Evolutionary conservation across 345 rosid genomes (phyloP).

Genomic region (Salix viminalis): DNA sequence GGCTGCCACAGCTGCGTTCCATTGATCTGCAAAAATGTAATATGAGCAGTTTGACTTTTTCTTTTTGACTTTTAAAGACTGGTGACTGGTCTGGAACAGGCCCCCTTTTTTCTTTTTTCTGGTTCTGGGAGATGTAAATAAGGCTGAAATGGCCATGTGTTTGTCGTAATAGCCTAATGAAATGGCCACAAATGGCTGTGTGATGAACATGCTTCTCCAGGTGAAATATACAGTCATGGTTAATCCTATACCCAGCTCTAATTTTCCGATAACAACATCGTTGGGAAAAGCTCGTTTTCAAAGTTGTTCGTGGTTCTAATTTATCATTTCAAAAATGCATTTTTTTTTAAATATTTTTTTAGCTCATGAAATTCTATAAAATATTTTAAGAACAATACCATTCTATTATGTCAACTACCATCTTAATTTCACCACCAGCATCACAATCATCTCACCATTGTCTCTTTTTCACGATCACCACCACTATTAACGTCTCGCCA

Average conservation of each 20-base stretch:
- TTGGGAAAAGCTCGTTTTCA: not conserved
- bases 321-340: too few relatives aligned
- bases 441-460: too few relatives aligned
- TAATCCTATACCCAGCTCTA: not conserved
- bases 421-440: too few relatives aligned
- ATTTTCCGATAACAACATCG: not conserved
- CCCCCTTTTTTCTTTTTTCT: not conserved
- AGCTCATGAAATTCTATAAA: too few relatives aligned
- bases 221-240: not conserved
- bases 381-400: too few relatives aligned
- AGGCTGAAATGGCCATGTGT: not conserved
- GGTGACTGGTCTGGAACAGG: not conserved
- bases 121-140: not conserved
- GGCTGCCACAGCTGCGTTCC: conserved; percentile 8
- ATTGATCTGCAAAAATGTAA: not conserved
- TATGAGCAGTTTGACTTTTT: too few relatives aligned
- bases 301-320: not conserved
- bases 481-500: too few relatives aligned
- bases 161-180: not conserved
- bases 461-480: too few relatives aligned
- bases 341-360: too few relatives aligned
- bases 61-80: not conserved
- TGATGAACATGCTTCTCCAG: not conserved
- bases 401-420: too few relatives aligned
- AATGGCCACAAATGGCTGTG: conserved; percentile 7